Percentiles rank a stretch among this genome's conserved stretches.
These are phyloP conservation scores for Ophiostoma australiae DNA, from an alignment of 2,329 filamentous ascomycete species.

Conservation along the genomic window DNA sequence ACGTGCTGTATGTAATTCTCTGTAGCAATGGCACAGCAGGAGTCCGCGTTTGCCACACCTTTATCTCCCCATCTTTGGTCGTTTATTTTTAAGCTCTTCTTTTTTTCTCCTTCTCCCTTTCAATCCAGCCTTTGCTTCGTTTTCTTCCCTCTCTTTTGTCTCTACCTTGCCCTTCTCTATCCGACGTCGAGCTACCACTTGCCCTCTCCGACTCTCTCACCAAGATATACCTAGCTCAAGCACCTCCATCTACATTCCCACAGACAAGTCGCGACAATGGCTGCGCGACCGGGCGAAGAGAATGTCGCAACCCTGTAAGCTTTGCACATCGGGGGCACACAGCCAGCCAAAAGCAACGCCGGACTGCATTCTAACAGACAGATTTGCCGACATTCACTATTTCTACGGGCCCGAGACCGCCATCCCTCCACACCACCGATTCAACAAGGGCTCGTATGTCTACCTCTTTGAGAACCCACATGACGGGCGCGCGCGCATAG, in stretches of 20 bases:
- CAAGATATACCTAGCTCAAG: neutral
- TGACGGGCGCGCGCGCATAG: constrained; percentile 63
- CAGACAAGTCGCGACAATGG: constrained; percentile 34
- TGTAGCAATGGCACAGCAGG: neutral
- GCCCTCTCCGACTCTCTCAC: neutral
- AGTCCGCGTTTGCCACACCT: neutral
- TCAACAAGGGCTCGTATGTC: constrained; percentile 74
- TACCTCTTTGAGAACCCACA: constrained; percentile 72
- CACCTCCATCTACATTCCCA: neutral
- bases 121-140: neutral
- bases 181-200: neutral
- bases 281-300: constrained; percentile 44
- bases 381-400: constrained; percentile 75
- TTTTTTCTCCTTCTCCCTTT: neutral
- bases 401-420: constrained; percentile 65
- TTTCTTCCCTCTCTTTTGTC: neutral
- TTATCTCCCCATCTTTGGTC: neutral
- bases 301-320: constrained; percentile 46
- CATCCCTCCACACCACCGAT: constrained; percentile 70
- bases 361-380: constrained; percentile 33
- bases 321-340: neutral
- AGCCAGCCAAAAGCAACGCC: no score
- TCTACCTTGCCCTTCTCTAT: neutral
- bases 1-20: neutral
- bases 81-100: neutral